Base-by-base conservation (phyloP, 805 yeast genomes). In the Kuraishia molischiana region DNA sequence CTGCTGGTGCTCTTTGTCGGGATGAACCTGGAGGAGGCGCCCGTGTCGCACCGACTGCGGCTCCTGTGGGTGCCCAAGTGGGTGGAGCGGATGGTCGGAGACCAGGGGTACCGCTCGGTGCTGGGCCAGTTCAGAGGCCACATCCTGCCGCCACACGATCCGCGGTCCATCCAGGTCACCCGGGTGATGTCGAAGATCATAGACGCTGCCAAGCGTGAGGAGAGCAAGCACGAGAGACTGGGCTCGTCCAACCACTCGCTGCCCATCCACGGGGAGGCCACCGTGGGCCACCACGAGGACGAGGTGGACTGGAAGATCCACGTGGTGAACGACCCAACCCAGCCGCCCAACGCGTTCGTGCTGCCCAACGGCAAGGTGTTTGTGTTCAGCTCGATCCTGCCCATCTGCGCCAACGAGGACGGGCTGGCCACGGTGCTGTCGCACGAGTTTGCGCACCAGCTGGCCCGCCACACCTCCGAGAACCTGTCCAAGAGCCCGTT, bases 261-360 rank as follows among this genome's bases (percentile, higher is more conserved):
- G 17, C 31, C 31, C 5, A 9, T 14, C 8, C 31, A 28, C 13
- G 31, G 13, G 13, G 31, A 14, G 13, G 17, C 13, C 17, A 28
- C 31, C 13, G 28, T 13, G 21, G 28, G 32, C 13, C 19, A 6
- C 33, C 30, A 36, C 28, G 38, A 30, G 28, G 57, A 60, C 5
- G 41, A 51, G 1, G 46, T 56, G 11, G 67, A 79, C 31, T 92
- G 98, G 97, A 64, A 73, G 45, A 74, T 92, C 21, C 85, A 85
- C 53, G 83, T 92, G 18, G 79, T 85, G 17, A 72, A 80, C 44
- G 80, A 76, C 40, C 75, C 81, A 2, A 59, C 59, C 24, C 89
- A 95, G 13, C 95, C 97, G 2, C 97, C 98, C 3, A 92, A 92
- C 60, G 98, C 98, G 1, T 90, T 92, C 60, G 95, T 92, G 15